Evolutionary conservation across 345 rosid genomes (phyloP), one percentile per base, ranked within the genome.

Genomic region (Pistacia atlantica): DNA sequence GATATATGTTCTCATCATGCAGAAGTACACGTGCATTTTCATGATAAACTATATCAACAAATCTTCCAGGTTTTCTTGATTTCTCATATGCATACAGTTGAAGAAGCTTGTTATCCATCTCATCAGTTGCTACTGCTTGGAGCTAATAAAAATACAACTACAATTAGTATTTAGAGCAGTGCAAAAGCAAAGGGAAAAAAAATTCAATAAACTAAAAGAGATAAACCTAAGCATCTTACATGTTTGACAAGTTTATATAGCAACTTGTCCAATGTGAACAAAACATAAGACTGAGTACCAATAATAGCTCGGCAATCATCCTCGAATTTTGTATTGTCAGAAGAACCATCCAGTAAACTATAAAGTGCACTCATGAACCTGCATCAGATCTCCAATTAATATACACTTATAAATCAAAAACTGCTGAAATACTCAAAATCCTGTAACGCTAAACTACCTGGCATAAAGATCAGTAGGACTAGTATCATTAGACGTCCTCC

Each of bases 221-320:
- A 61, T 9, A 18, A 64, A 65, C 18, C 20, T 78, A 57, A 60
- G 16, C 48, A 67, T 67, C 73, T 82, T 81, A 92, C 99, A 89
- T 94, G 98, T 80, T 92, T 94, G 79, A 92, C 93, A 78, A 94
- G 89, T 86, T 94, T 94, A 82, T 87, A 91, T 62, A 96, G 91
- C 82, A 96, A 85, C 80, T 96, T 96, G 84, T 96, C 98, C 86
- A 96, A 81, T 58, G 99, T 96, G 86, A 96, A 96, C 11, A 96
- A 88, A 52, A 96, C 84, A 73, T 96, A 96, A 42, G 99, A 96
- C 82, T 92, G 99, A 3, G 98, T 93, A 68, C 99, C 99, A 59
- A 96, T 91, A 62, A 94, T 92, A 83, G 97, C 93, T 38, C 97
- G 94, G 72, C 99, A 96, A 35, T 96, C 99, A 77, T 96, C 98